A percentile compares a stretch with the other conserved stretches of the same genome.
phyloP scores from a whole-genome alignment of 345 rosid genomes.

The Melaleuca quinquenervia region DNA sequence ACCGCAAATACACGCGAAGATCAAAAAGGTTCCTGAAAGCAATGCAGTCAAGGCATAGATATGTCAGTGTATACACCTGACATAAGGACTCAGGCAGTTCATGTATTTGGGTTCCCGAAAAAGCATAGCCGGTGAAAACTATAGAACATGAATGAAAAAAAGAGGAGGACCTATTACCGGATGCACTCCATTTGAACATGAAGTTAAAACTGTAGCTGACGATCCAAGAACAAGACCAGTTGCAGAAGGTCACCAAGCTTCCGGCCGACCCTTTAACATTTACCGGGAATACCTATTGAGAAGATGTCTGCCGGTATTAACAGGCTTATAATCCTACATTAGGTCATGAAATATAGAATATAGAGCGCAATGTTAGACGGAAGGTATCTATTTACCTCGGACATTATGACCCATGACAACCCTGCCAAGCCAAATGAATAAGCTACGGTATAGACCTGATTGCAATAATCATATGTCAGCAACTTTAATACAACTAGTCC shows the following conservation, averaged over 20 bases:
- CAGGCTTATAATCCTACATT: background rate
- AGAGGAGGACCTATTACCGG: constrained; percentile 22
- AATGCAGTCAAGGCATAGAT: background rate
- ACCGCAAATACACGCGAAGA: constrained; percentile 1
- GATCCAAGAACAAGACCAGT: constrained; percentile 79
- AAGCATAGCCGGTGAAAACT: background rate
- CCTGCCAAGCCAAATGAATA: background rate
- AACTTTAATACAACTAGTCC: background rate
- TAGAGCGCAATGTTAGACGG: background rate
- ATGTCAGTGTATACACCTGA: background rate
- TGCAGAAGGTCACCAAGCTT: constrained; percentile 71
- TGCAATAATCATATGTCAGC: background rate
- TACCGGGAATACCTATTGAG: constrained; percentile 57
- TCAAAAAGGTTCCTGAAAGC: constrained; percentile 37
- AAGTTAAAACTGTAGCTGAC: constrained; percentile 84
- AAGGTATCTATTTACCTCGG: constrained; percentile 34
- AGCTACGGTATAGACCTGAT: constrained; percentile 20
- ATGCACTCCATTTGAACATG: constrained; percentile 65
- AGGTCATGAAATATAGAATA: background rate
- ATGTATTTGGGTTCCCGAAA: background rate
- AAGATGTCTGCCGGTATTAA: background rate
- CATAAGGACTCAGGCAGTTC: background rate
- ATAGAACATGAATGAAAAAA: background rate
- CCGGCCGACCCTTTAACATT: constrained; percentile 74
- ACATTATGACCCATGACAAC: constrained; percentile 20